These are phyloP conservation scores for Yamadazyma siamensis DNA, from an alignment of 1,139 yeast species.

Conservation along the genomic window DNA sequence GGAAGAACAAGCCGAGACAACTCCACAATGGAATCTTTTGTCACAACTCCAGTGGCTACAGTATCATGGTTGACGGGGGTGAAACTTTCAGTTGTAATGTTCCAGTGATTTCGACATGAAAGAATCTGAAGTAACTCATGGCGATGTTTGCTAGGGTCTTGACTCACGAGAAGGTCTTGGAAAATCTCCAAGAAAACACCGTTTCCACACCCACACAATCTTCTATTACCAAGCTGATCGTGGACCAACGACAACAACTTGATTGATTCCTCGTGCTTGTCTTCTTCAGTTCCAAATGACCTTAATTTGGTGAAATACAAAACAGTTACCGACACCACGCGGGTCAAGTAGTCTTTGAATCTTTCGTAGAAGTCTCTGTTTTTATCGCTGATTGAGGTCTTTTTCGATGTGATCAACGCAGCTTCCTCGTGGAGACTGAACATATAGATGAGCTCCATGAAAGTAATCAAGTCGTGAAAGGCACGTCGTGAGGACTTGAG, in stretches of 20 bases:
- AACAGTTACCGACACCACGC: constrained; percentile 37
- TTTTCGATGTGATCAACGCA: constrained; percentile 34
- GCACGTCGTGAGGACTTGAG: constrained; percentile 4
- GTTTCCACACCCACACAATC: constrained; percentile 62
- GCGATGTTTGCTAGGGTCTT: constrained; percentile 37
- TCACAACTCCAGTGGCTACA: constrained; percentile 32
- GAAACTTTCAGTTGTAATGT: constrained; percentile 55
- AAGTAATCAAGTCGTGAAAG: constrained; percentile 18
- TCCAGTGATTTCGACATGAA: constrained; percentile 73
- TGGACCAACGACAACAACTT: constrained; percentile 62
- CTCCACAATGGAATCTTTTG: constrained; percentile 46
- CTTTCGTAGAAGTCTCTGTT: constrained; percentile 33
- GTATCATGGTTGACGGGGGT: constrained; percentile 70
- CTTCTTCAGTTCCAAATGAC: not conserved
- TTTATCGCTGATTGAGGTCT: constrained; percentile 24
- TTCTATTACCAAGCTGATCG: constrained; percentile 65
- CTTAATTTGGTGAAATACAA: constrained; percentile 26
- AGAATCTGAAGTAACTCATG: constrained; percentile 68
- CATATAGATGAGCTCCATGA: constrained; percentile 39
- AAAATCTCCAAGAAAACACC: constrained; percentile 63
- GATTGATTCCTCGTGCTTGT: not conserved
- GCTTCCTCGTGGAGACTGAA: constrained; percentile 52
- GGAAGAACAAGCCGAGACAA: constrained; percentile 63
- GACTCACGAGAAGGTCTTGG: constrained; percentile 50
- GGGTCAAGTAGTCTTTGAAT: constrained; percentile 51